Evolutionary conservation across 2,329 filamentous ascomycete genomes (phyloP).

Genomic region (Paecilomyces niveus): DNA sequence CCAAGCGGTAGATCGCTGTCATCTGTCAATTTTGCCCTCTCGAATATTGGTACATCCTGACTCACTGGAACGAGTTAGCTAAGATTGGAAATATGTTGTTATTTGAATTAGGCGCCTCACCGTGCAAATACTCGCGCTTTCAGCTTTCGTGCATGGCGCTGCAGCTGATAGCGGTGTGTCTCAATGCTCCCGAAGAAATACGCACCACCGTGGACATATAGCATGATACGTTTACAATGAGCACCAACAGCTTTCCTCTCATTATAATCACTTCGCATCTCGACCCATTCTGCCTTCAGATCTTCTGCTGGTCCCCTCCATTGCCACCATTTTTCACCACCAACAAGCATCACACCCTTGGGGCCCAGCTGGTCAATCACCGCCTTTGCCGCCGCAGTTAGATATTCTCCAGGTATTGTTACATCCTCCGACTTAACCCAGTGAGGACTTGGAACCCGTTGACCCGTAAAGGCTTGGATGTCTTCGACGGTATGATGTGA

Average conservation of each 20-base stretch:
- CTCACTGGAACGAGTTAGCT: slow-evolving; percentile 11
- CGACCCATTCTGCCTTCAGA: slow-evolving; percentile 86
- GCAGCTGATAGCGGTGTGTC: slow-evolving; percentile 96
- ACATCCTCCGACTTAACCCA: slow-evolving; percentile 77
- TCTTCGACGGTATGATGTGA: slow-evolving; percentile 90
- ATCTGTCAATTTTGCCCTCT: slow-evolving; percentile 9
- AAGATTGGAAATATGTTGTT: background rate
- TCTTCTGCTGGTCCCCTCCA: slow-evolving; percentile 63
- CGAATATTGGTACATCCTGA: background rate
- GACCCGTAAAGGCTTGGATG: slow-evolving; percentile 79
- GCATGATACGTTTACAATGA: slow-evolving; percentile 67
- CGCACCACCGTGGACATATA: slow-evolving; percentile 90
- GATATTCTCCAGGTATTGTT: slow-evolving; percentile 56
- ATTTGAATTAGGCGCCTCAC: slow-evolving; percentile 18
- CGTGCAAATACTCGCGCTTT: slow-evolving; percentile 81
- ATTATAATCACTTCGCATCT: slow-evolving; percentile 79
- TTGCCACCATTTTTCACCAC: slow-evolving; percentile 82
- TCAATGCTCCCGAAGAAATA: slow-evolving; percentile 96
- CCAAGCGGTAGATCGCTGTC: slow-evolving; percentile 66
- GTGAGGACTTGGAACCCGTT: slow-evolving; percentile 82
- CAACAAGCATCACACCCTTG: slow-evolving; percentile 66
- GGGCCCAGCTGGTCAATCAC: slow-evolving; percentile 69
- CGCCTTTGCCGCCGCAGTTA: slow-evolving; percentile 59
- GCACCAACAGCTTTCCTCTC: slow-evolving; percentile 58
- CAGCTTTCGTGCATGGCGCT: slow-evolving; percentile 88